phyloP scores from a whole-genome alignment of 1,284 basidiomycete species.

The Amylostereum areolatum region DNA sequence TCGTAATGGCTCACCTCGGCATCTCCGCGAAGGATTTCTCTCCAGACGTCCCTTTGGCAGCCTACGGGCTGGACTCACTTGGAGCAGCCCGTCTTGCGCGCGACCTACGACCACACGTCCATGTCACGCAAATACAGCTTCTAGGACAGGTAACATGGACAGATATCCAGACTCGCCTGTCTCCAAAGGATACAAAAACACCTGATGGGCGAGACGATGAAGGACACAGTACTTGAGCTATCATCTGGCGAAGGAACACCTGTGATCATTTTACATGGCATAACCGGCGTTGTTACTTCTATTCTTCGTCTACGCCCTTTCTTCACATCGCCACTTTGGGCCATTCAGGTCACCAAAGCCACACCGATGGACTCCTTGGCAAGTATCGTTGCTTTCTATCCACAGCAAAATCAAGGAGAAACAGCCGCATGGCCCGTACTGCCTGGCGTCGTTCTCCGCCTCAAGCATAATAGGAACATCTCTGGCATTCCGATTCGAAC shows the following conservation, averaged over 20 bases:
- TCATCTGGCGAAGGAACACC: neutral
- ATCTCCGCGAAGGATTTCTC: constrained; percentile 27
- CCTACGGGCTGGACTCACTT: constrained; percentile 36
- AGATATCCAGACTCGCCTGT: neutral
- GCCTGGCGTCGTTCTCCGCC: neutral
- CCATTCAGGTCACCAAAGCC: neutral
- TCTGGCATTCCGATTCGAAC: neutral
- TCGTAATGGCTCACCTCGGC: constrained; percentile 22
- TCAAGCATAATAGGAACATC: neutral
- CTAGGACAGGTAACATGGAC: constrained; percentile 24
- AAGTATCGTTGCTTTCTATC: neutral
- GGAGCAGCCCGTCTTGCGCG: constrained; percentile 29
- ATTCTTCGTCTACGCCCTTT: neutral
- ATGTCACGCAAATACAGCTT: constrained; percentile 31
- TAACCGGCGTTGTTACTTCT: neutral
- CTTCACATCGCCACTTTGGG: neutral
- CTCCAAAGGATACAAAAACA: neutral
- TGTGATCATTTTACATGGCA: neutral
- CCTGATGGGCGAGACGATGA: neutral
- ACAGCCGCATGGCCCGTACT: neutral
- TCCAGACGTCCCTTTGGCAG: constrained; percentile 31
- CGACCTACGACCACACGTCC: constrained; percentile 22
- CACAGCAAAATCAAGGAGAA: neutral
- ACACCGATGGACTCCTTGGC: neutral
- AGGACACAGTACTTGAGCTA: neutral